Evolutionary conservation across 768 basidiomycete species (phyloP).

Genomic region (Mycena pura): DNA sequence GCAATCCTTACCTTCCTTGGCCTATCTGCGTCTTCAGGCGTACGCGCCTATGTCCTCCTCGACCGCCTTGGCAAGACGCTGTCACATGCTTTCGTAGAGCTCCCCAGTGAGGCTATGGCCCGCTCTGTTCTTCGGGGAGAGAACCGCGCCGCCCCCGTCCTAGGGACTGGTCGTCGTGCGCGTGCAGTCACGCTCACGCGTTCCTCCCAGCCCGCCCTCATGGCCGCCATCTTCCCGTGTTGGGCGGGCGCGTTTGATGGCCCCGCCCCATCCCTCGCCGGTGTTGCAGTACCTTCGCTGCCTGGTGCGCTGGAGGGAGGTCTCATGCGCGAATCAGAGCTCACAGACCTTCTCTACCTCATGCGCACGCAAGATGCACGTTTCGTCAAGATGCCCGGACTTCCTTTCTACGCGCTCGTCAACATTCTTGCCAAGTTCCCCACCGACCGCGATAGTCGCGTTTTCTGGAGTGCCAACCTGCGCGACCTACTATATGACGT

Average conservation of each 20-base stretch:
- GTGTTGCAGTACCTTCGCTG: conserved; percentile 63
- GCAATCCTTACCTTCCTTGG: conserved; percentile 73
- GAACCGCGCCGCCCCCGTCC: conserved; percentile 55
- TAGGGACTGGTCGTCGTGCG: conserved; percentile 80
- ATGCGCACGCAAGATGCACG: conserved; percentile 84
- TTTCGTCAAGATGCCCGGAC: conserved; percentile 83
- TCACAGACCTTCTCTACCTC: conserved; percentile 69
- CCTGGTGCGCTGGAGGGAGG: conserved; percentile 68
- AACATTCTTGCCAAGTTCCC: conserved; percentile 83
- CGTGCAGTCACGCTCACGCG: conserved; percentile 85
- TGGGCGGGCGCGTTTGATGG: conserved; percentile 83
- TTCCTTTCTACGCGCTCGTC: conserved; percentile 82
- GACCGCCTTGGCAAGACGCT: conserved; percentile 84
- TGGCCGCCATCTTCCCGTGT: conserved; percentile 83
- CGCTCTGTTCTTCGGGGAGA: conserved; percentile 71
- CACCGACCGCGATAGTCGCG: conserved; percentile 72
- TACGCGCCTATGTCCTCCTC: conserved; percentile 78
- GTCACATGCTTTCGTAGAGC: conserved; percentile 85
- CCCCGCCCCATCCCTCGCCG: conserved; percentile 68
- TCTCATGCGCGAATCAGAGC: conserved; percentile 69
- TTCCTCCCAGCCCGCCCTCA: conserved; percentile 81
- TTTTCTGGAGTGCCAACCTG: conserved; percentile 71
- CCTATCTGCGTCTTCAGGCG: conserved; percentile 69
- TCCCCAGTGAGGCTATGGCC: conserved; percentile 64
- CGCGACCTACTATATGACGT: conserved; percentile 70